Conservation (phyloP, 352 stramenopile species). For the Blastocystis sp. region DNA sequence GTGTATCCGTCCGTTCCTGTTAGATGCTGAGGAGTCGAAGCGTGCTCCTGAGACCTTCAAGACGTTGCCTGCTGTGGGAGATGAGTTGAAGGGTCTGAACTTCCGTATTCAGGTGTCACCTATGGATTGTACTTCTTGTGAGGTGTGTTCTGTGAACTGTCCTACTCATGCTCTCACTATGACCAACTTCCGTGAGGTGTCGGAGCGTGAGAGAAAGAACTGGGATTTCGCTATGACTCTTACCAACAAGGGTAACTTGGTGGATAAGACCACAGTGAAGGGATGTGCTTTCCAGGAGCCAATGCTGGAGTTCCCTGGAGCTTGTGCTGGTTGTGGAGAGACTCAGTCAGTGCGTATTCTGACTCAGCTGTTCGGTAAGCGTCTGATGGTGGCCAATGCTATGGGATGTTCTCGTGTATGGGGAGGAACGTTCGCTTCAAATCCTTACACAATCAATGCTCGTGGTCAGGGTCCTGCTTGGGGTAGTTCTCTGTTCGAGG, state of each 20-base stretch:
- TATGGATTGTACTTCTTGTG: constrained; percentile 70
- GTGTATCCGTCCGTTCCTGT: constrained; percentile 69
- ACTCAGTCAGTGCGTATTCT: constrained; percentile 70
- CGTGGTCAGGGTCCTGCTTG: constrained; percentile 66
- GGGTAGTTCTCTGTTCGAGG: constrained; percentile 69
- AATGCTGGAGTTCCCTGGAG: constrained; percentile 69
- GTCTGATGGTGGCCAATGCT: constrained; percentile 71
- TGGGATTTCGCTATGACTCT: constrained; percentile 69
- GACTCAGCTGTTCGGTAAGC: constrained; percentile 71
- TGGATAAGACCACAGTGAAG: constrained; percentile 68
- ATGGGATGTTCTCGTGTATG: constrained; percentile 69
- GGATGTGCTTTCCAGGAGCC: constrained; percentile 70
- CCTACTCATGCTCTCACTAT: constrained; percentile 69
- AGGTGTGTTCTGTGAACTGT: constrained; percentile 69
- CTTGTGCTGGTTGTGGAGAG: constrained; percentile 69
- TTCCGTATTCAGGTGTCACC: constrained; percentile 69
- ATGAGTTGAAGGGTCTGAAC: constrained; percentile 68
- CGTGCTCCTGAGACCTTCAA: constrained; percentile 68
- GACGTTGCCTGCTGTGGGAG: constrained; percentile 66
- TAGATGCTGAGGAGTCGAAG: constrained; percentile 68
- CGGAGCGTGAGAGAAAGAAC: constrained; percentile 66
- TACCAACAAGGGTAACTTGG: constrained; percentile 68
- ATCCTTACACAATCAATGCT: constrained; percentile 69
- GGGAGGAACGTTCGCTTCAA: constrained; percentile 69
- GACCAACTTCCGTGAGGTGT: constrained; percentile 67